A percentile compares a stretch with the other conserved stretches of the same genome.
Evolutionary conservation across 257 asterid species (phyloP).

Genomic region (Petrea volubilis): DNA sequence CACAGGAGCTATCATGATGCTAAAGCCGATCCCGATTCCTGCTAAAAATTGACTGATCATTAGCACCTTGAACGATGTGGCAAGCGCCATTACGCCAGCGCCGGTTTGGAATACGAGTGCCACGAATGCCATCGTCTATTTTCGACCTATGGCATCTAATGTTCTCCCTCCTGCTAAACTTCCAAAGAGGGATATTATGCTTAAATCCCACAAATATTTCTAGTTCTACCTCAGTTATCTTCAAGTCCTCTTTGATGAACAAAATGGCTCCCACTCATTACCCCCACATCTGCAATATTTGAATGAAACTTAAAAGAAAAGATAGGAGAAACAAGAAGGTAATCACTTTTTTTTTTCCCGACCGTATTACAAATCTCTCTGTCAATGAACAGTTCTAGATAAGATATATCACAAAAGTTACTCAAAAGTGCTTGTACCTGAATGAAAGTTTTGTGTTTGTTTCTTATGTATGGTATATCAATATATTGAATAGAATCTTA

Average conservation of each 20-base stretch:
- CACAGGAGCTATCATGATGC: slow-evolving; percentile 65
- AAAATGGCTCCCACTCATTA: slow-evolving; percentile 80
- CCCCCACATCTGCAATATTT: slow-evolving; percentile 60
- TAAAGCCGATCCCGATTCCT: slow-evolving; percentile 68
- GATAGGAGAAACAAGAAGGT: too few species aligned
- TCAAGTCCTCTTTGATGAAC: slow-evolving; percentile 59
- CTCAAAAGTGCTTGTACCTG: not conserved
- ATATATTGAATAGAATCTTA: not conserved
- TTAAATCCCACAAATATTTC: slow-evolving; percentile 63
- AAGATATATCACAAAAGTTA: not conserved
- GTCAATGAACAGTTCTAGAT: not conserved
- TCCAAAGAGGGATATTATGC: slow-evolving; percentile 62
- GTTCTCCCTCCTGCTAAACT: slow-evolving; percentile 63
- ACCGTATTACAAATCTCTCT: not conserved
- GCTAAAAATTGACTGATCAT: slow-evolving; percentile 57
- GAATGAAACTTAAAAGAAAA: too few species aligned
- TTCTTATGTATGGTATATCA: not conserved
- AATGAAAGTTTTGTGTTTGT: not conserved
- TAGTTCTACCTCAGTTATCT: slow-evolving; percentile 54
- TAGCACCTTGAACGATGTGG: slow-evolving; percentile 43
- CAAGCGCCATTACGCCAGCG: slow-evolving; percentile 59
- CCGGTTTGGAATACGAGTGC: slow-evolving; percentile 60
- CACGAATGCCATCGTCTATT: slow-evolving; percentile 71
- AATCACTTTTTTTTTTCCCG: not conserved
- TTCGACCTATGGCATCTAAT: slow-evolving; percentile 66